Evolutionary conservation across 306 rosid species (phyloP), one percentile per base, ranked within the genome.

Genomic region (Biancaea sappan): DNA sequence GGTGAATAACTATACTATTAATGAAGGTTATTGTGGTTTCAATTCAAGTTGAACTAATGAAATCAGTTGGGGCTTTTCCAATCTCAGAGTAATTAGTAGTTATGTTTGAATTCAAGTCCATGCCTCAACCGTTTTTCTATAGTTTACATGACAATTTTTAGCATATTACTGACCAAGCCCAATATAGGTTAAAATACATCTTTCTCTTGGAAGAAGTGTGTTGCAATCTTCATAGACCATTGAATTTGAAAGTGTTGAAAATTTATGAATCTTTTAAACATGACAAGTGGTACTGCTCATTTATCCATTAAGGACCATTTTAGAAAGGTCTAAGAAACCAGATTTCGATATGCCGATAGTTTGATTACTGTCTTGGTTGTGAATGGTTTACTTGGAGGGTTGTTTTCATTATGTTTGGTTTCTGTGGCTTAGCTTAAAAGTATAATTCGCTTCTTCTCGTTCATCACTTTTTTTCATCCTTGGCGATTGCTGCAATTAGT

Each of bases 101-200:
- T 43, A 9, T 57, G 52, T 66, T 34, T 21, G 13, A 57, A 22
- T n/a, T 15, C 16, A 8, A 9, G 21, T 52, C 13, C 14, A 9
- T 64, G 44, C 11, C 53, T 63, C 60, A 76, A 43, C 46, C 67
- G n/a, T 66, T 47, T 69, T 25, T 81, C 44, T 46, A 73, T 43
- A 24, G 28, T n/a, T 50, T 50, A n/a, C 18, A 11, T 73, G 26
- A 57, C 19, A 73, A 5, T 15, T 71, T 52, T 8, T 12, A 21
- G 35, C 40, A 53, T 46, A 44, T 44, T 44, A 14, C n/a, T n/a
- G n/a, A n/a, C n/a, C n/a, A n/a, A n/a, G n/a, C n/a, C n/a, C n/a
- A n/a, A n/a, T n/a, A n/a, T n/a, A n/a, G n/a, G n/a, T n/a, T n/a
- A n/a, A n/a, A n/a, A n/a, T n/a, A n/a, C n/a, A 50, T 50, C 24